Base-by-base conservation (phyloP, 1,284 basidiomycete genomes). In the Heliocybe sulcata region DNA sequence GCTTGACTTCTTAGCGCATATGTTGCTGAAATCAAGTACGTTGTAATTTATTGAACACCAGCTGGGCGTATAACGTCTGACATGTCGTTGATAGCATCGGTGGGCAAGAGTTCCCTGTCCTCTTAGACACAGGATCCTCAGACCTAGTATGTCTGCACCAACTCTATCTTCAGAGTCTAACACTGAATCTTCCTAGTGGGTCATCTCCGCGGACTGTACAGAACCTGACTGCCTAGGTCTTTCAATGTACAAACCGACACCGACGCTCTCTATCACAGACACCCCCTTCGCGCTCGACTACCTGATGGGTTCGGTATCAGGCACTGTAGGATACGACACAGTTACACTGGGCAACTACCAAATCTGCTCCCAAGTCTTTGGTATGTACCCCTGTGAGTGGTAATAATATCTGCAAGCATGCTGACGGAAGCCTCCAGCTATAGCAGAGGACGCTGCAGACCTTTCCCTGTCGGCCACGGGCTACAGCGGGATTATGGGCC, bases 401-500 rank as follows among this genome's bases (percentile, higher is more conserved):
- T 23, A 33, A 12, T 23, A 35, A 11, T 8, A 8, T n/a, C 10
- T 23, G 27, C 51, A 52, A 29, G 23, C 3, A 52, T 31, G 10
- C 51, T 23, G 16, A 49, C 23, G 47, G 10, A 22, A 16, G 23
- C 33, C 8, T 14, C 29, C 57, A 83, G 81, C 77, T 25, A 61
- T 80, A 10, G 81, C 74, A 33, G 74, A 77, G 56, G 56, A 65
- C 51, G 80, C 77, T 1, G 59, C 64, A 19, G 72, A 71, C 16
- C 72, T 83, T 35, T 72, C 71, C 12, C 71, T 83, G 23, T 65
- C 72, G 16, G 65, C 64, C 16, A 76, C 73, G 1, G 76, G 74
- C n/a, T 77, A 78, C 58, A 82, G 81, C 51, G 82, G 82, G 2
- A 79, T 83, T 33, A 65, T 82, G 26, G 82, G 82, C 4, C 72